Percentiles rank a stretch among this genome's conserved stretches.
Conservation (phyloP, 2,329 filamentous ascomycete genomes). For the Cladosporium cucumerinum region DNA sequence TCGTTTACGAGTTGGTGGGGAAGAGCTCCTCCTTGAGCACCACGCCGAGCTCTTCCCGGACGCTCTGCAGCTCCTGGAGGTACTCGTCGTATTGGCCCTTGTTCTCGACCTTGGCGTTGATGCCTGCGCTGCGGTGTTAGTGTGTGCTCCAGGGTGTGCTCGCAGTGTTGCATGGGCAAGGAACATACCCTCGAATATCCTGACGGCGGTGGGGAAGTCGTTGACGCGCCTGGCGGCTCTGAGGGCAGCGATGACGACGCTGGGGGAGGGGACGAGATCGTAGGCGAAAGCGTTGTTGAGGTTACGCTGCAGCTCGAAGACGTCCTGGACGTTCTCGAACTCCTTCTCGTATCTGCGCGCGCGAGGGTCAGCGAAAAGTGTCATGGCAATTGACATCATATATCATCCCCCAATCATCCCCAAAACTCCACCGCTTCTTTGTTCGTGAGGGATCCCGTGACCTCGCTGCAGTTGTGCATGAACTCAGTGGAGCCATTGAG, state of each 20-base stretch:
- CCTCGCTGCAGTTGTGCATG: neutral
- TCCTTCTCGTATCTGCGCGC: slow-evolving; percentile 92
- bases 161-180: neutral
- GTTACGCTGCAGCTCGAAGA: slow-evolving; percentile 97
- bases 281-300: slow-evolving; percentile 99
- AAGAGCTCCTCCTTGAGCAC: slow-evolving; percentile 90
- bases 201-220: slow-evolving; percentile 96
- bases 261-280: slow-evolving; percentile 94
- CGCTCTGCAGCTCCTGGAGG: slow-evolving; percentile 84
- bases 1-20: slow-evolving; percentile 45
- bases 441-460: neutral
- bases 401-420: neutral
- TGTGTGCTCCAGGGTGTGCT: neutral
- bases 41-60: slow-evolving; percentile 91
- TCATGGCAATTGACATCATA: neutral
- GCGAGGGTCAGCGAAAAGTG: slow-evolving; percentile 1
- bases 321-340: slow-evolving; percentile 94
- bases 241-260: slow-evolving; percentile 86
- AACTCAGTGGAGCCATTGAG: slow-evolving; percentile 13
- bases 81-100: slow-evolving; percentile 95
- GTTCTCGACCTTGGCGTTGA: slow-evolving; percentile 99
- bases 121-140: slow-evolving; percentile 55
- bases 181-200: slow-evolving; percentile 89
- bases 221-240: slow-evolving; percentile 94
- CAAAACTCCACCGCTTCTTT: neutral